Percentiles rank a stretch among this genome's conserved stretches.
Conservation (phyloP, 108 stramenopile genomes). For the Stephanodiscus minutulus region DNA sequence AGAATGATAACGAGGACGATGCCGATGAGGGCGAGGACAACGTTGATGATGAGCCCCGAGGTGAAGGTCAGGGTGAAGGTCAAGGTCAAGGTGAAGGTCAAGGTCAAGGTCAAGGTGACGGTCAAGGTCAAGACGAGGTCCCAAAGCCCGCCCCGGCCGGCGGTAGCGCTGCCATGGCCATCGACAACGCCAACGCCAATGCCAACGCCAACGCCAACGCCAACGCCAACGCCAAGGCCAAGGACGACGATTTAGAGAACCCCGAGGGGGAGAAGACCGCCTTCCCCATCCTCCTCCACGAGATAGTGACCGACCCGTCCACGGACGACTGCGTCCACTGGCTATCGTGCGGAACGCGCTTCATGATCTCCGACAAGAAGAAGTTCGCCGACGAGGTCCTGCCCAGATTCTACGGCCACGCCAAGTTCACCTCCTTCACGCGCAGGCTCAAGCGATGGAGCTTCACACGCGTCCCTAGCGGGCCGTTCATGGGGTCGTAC, state of each 20-base stretch:
- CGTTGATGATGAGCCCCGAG: background rate
- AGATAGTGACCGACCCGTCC: slow-evolving; percentile 38
- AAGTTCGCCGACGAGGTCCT: slow-evolving; percentile 58
- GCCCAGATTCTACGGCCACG: slow-evolving; percentile 55
- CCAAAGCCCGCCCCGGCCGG: background rate
- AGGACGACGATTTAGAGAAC: slow-evolving; percentile 4
- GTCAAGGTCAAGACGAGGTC: background rate
- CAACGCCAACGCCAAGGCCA: background rate
- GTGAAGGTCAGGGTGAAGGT: background rate
- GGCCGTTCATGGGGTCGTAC: slow-evolving; percentile 64
- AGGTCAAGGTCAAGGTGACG: background rate
- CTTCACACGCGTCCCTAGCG: slow-evolving; percentile 54
- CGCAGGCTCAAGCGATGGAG: slow-evolving; percentile 67
- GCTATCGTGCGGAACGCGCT: slow-evolving; percentile 63
- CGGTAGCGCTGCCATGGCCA: background rate
- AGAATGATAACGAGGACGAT: background rate
- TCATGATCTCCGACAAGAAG: slow-evolving; percentile 70
- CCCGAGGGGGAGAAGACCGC: slow-evolving; percentile 34
- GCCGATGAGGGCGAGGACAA: background rate
- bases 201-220: background rate
- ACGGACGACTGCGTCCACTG: slow-evolving; percentile 51
- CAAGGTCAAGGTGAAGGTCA: background rate
- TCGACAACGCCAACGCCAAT: background rate
- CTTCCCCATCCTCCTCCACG: slow-evolving; percentile 43
- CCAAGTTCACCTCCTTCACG: slow-evolving; percentile 76